phyloP scores from a whole-genome alignment of 345 rosid genomes.

The Brassica cretica region DNA sequence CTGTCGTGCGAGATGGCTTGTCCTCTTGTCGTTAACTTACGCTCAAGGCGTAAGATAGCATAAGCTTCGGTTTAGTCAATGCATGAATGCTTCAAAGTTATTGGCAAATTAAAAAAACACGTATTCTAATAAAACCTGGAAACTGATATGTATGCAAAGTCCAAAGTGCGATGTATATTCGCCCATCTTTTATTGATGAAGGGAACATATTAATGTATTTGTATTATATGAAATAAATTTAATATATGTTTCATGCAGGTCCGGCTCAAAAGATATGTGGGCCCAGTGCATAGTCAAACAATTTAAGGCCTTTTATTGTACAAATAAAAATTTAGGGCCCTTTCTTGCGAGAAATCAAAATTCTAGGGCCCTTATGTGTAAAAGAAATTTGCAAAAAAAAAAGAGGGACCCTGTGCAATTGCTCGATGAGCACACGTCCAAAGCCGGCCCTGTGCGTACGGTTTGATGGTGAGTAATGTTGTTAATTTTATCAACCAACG shows the following conservation, averaged over 20 bases:
- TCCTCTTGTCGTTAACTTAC: slow-evolving; percentile 56
- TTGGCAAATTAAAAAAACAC: neutral
- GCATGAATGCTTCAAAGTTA: neutral
- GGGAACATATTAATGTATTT: neutral
- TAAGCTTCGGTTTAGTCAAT: slow-evolving; percentile 22
- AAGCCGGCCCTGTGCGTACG: no score
- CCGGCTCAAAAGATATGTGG: no score
- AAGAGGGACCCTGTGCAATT: no score
- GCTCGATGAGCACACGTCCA: no score
- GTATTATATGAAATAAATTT: slow-evolving; percentile 11
- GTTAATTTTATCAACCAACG: neutral
- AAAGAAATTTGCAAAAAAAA: no score
- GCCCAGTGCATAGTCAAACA: no score
- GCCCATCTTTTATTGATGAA: slow-evolving; percentile 10
- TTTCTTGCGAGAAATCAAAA: no score
- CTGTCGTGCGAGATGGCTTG: slow-evolving; percentile 86
- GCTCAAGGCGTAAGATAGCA: slow-evolving; percentile 42
- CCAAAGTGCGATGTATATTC: slow-evolving; percentile 21
- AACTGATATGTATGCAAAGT: neutral
- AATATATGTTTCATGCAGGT: slow-evolving; percentile 1
- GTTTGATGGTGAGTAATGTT: neutral
- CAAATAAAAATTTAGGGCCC: no score
- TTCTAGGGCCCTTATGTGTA: no score
- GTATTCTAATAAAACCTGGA: slow-evolving; percentile 8
- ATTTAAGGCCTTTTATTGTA: no score